phyloP scores from a whole-genome alignment of 2,329 filamentous ascomycete species.

The Monascus ruber region DNA sequence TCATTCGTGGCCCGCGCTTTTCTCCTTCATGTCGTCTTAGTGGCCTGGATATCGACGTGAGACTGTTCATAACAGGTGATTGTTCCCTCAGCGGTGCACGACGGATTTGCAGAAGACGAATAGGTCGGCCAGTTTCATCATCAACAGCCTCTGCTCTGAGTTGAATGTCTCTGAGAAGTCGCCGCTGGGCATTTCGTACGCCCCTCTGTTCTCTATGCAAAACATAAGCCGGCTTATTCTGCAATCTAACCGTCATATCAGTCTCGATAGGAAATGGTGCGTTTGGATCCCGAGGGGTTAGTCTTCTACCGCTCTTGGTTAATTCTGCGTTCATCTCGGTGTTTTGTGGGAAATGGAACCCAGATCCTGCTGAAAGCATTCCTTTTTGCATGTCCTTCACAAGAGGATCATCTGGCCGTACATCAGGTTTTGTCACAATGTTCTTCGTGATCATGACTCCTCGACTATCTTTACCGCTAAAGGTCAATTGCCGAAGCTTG shows the following conservation, averaged over 20 bases:
- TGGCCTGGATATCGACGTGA: slow-evolving; percentile 19
- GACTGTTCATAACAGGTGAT: slow-evolving; percentile 6
- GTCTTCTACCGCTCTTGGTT: slow-evolving; percentile 12
- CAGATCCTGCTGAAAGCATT: slow-evolving; percentile 36
- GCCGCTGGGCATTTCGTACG: slow-evolving; percentile 14
- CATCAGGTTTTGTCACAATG: slow-evolving; percentile 38
- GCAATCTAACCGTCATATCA: slow-evolving; percentile 24
- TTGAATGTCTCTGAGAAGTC: slow-evolving; percentile 12
- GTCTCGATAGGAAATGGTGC: slow-evolving; percentile 20
- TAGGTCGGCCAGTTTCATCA: slow-evolving; percentile 6
- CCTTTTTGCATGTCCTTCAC: slow-evolving; percentile 39
- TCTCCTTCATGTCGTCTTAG: not conserved
- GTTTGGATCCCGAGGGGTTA: slow-evolving; percentile 1
- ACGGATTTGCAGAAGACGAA: slow-evolving; percentile 21
- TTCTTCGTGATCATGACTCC: slow-evolving; percentile 39
- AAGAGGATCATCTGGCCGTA: slow-evolving; percentile 33
- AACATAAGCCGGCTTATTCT: slow-evolving; percentile 24
- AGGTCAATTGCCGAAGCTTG: slow-evolving; percentile 42
- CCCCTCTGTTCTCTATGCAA: slow-evolving; percentile 16
- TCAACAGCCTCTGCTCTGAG: slow-evolving; percentile 3
- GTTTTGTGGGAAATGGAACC: slow-evolving; percentile 34
- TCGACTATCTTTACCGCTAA: slow-evolving; percentile 38
- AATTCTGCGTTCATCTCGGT: slow-evolving; percentile 27
- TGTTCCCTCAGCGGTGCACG: slow-evolving; percentile 4
- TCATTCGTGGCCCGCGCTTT: slow-evolving; percentile 3